A percentile compares a stretch with the other conserved stretches of the same genome.
Evolutionary conservation across 1,284 basidiomycete genomes (phyloP).

Genomic region (Singerocomus inundabilis): DNA sequence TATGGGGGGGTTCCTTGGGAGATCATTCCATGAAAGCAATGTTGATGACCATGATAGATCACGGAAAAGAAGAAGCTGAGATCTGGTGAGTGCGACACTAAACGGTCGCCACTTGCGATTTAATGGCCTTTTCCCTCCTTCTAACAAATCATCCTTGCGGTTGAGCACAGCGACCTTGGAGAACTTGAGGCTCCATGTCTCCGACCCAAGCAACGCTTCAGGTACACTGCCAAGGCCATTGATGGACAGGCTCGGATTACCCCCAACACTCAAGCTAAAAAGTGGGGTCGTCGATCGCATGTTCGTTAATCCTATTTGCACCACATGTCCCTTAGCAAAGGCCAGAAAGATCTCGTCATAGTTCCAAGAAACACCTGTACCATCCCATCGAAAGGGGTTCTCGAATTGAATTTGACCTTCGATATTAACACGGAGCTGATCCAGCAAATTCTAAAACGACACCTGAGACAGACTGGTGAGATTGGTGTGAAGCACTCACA

Average conservation of each 20-base stretch:
- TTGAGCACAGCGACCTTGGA: conserved; percentile 82
- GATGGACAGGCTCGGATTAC: conserved; percentile 32
- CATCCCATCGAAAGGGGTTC: conserved; percentile 77
- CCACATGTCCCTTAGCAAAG: conserved; percentile 66
- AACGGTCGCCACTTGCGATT: conserved; percentile 89
- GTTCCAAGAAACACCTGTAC: conserved; percentile 69
- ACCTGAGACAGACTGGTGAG: conserved; percentile 5
- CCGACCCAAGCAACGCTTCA: conserved; percentile 27
- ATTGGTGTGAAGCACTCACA: conserved; percentile 41
- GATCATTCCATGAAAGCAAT: conserved; percentile 53
- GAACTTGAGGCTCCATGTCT: conserved; percentile 62
- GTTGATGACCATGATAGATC: conserved; percentile 70
- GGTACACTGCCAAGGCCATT: conserved; percentile 21
- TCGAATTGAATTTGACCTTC: conserved; percentile 59
- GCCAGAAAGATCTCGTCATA: conserved; percentile 64
- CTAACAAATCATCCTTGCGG: conserved; percentile 80
- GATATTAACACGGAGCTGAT: conserved; percentile 76
- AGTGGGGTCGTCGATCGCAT: conserved; percentile 44
- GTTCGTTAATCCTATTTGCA: conserved; percentile 54
- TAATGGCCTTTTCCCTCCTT: conserved; percentile 73
- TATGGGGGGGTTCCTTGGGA: conserved; percentile 43
- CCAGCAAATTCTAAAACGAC: conserved; percentile 58
- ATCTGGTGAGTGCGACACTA: conserved; percentile 85
- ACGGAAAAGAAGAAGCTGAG: conserved; percentile 91
- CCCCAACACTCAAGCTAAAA: conserved; percentile 47